Evolutionary conservation across 768 basidiomycete genomes (phyloP), one percentile per base, ranked within the genome.

Genomic region (Holtermannia corniformis): DNA sequence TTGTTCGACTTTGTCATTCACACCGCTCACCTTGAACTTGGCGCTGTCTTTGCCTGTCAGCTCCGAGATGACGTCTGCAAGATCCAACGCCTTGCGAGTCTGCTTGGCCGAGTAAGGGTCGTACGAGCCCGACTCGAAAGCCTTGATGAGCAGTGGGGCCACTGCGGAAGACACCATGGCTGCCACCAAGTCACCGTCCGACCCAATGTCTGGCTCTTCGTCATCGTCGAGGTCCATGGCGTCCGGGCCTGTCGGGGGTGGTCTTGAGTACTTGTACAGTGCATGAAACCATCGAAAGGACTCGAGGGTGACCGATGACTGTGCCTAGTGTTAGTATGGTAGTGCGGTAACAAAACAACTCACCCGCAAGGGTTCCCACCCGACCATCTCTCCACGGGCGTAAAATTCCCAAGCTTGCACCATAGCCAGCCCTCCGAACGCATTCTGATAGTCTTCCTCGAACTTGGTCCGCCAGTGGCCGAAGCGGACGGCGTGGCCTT

Each of bases 331-430:
- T 47, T 41, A 51, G 48, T 47, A 21, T 19, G 23, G 20, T 10
- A 44, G 27, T 47, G 27, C 4, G 4, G 42, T 7, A 10, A 22
- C 48, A 37, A 27, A 12, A 13, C 47, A 5, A 74, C 78, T 57
- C 63, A 86, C 89, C 74, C 85, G 79, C 21, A 92, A 76, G 44
- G 86, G 87, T 68, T 90, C 81, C 92, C 92, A 95, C 3, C 84
- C 86, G 11, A 88, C 73, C 57, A 83, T 78, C 73, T 96, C 91
- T 52, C 89, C 74, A 51, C 89, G 77, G n/a, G 81, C 81, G 87
- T 88, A 92, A 69, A 91, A 93, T 71, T 91, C 90, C 89, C 90
- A 93, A 45, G 87, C 86, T 47, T 83, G 83, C 1, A 92, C 82
- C 41, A 90, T 78, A 0, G 84, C 88, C 50, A 92, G 75, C 3